Evolutionary conservation across 768 basidiomycete species (phyloP).

Genomic region (Boletus vinaceobasis): DNA sequence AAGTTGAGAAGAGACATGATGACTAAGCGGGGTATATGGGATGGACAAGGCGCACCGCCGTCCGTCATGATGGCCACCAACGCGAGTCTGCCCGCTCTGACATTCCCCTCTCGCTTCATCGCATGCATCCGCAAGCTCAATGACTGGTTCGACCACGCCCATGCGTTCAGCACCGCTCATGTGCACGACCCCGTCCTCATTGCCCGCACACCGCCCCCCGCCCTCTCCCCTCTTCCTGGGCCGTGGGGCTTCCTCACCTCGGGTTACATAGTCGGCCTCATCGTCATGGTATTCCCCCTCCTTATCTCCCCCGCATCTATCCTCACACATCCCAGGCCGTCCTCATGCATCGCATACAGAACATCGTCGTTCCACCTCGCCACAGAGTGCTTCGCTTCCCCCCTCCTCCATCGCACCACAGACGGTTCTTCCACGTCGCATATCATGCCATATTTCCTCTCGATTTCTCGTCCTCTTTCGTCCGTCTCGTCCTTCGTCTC

Average conservation of each 20-base stretch:
- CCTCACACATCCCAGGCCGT: slow-evolving; percentile 45
- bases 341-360: slow-evolving; percentile 71
- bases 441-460: slow-evolving; percentile 55
- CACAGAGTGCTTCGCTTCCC: slow-evolving; percentile 14
- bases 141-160: not conserved
- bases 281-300: slow-evolving; percentile 52
- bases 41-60: not conserved
- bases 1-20: slow-evolving; percentile 17
- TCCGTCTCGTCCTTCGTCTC: slow-evolving; percentile 56
- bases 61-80: not conserved
- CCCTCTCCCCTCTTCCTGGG: slow-evolving; percentile 42
- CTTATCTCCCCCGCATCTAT: not conserved
- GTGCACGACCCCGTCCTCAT: not conserved
- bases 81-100: not conserved
- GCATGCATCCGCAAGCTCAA: slow-evolving; percentile 33
- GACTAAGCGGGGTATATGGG: slow-evolving; percentile 21
- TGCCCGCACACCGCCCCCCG: not conserved
- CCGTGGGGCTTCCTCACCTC: slow-evolving; percentile 75
- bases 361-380: slow-evolving; percentile 69
- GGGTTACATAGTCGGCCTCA: slow-evolving; percentile 63
- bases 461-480: slow-evolving; percentile 56
- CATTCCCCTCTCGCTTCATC: not conserved
- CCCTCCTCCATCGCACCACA: slow-evolving; percentile 26
- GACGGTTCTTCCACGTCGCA: slow-evolving; percentile 21
- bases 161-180: not conserved